Base-by-base conservation (phyloP, 225 moss, liverwort and hornwort species). In the Thuidium tamariscinum region DNA sequence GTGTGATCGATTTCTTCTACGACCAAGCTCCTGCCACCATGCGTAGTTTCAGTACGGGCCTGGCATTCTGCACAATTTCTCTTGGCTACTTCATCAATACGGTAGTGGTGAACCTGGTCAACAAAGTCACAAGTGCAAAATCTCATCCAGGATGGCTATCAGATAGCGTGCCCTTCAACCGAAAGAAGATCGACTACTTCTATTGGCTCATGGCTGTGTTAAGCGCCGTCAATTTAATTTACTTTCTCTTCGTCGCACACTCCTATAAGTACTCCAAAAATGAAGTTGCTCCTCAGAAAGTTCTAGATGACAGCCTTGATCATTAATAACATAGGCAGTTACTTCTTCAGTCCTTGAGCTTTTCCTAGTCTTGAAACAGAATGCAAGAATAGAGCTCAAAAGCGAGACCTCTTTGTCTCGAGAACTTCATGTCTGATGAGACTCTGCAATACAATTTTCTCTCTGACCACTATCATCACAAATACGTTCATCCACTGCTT, bases 1-100 rank as follows among this genome's bases (percentile, higher is more conserved):
- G 94, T 12, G 91, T 91, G 76, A 81, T 94, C 6, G 92, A 95
- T 70, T 91, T 95, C 60, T 93, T 95, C 85, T 94, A 93, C 87
- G 70, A 89, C 73, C 93, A 95, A 70, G 90, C 90, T 56, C 94
- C 95, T 16, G 91, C 88, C 59, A 90, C 88, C 82, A 93, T 95
- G 91, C 89, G 93, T 42, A 96, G 93, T 79, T 85, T 94, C 79
- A 92, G 91, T 26, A 88, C 90, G 10, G 90, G 92, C 22, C 88
- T 95, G 27, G 86, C 92, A 5, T 93, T 93, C 68, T 86, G 87
- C 42, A 91, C 90, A 62, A 89, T 94, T 68, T 88, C 88, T 42
- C 84, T 91, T 13, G 91, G 88, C 63, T 91, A 84, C 71, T 92
- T 89, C 80, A 86, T 92, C 57, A 91, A 88, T 54, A 89, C 91